Evolutionary conservation across 228 moss, liverwort and hornwort species (phyloP), one percentile per base, ranked within the genome.

Genomic region (Sphagnum magellanicum): DNA sequence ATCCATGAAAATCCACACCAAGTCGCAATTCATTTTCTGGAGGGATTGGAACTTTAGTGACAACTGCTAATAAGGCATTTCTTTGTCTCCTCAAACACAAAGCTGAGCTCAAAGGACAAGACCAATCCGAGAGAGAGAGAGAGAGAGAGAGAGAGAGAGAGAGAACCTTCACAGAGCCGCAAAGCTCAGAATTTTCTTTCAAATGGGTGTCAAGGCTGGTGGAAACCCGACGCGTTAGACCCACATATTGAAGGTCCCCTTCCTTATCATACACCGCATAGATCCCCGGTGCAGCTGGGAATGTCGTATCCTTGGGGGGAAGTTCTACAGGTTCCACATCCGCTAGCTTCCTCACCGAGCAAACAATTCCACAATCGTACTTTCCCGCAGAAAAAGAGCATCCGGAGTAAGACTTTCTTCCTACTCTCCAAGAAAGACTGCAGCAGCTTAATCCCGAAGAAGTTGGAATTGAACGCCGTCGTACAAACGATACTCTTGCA

Each of bases 241-340:
- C 96, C 49, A 96, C 83, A 72, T 82, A 96, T 73, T 96, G 93
- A 79, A 96, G 68, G 16, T 75, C 76, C 15, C 89, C 93, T 8
- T 80, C 79, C 76, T 91, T 92, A 64, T 91, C 90, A 64, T 80
- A 91, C n/a, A 96, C 78, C 4, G 96, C 96, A 75, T 96, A 96
- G 57, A 96, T 88, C 48, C 91, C 96, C 13, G 96, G 81, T 11
- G 84, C 79, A 6, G 91, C 77, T 16, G 93, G 89, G 9, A 96
- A 62, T 4, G 65, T 49, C 4, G 70, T 62, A 6, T 51, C 72
- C 11, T 65, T 75, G 13, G 63, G 57, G 6, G 79, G 75, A 60
- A 89, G 77, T 57, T 86, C 77, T 82, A 85, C 78, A n/a, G 71
- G 0, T 50, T 96, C 91, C 61, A 84, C 72, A 67, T 96, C 95